Evolutionary conservation across 352 stramenopile species (phyloP).

Genomic region (Globisporangium mamillatum): DNA sequence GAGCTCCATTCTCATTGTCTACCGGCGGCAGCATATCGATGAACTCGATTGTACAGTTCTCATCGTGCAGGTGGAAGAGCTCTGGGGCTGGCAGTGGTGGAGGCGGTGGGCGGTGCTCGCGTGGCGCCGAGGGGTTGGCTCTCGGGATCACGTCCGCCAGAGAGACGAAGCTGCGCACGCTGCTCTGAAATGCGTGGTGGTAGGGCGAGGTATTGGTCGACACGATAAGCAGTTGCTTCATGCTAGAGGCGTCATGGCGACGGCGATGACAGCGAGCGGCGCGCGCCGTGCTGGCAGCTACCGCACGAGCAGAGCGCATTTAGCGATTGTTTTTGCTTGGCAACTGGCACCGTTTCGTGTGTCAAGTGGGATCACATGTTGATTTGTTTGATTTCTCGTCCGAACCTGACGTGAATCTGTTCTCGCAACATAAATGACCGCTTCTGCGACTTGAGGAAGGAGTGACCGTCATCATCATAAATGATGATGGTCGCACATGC

Average conservation of each 20-base stretch:
- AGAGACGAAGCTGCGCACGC: conserved; percentile 13
- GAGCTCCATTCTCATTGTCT: not conserved
- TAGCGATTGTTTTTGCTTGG: too few species aligned
- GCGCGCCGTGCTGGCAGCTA: not conserved
- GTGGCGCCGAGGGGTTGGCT: conserved; percentile 2
- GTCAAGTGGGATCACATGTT: not conserved
- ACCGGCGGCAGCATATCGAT: conserved; percentile 14
- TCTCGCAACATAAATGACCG: not conserved
- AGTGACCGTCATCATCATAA: not conserved
- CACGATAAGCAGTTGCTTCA: not conserved
- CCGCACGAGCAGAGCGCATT: not conserved
- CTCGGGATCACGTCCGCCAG: conserved; percentile 12
- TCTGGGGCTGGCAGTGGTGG: conserved; percentile 14
- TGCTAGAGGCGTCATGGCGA: not conserved
- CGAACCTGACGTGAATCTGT: not conserved
- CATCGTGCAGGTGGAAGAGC: conserved; percentile 7
- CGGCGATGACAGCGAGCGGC: too few species aligned
- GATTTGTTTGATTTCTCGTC: not conserved
- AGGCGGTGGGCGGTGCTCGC: conserved; percentile 10
- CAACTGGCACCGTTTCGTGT: not conserved
- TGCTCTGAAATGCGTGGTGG: not conserved
- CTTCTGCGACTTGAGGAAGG: not conserved
- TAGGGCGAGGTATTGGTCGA: not conserved
- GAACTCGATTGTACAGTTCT: conserved; percentile 18
- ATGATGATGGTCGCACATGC: not conserved